These are phyloP conservation scores for Scenedesmus sp. DNA, from an alignment of 163 green algal genomes.

Conservation along the genomic window DNA sequence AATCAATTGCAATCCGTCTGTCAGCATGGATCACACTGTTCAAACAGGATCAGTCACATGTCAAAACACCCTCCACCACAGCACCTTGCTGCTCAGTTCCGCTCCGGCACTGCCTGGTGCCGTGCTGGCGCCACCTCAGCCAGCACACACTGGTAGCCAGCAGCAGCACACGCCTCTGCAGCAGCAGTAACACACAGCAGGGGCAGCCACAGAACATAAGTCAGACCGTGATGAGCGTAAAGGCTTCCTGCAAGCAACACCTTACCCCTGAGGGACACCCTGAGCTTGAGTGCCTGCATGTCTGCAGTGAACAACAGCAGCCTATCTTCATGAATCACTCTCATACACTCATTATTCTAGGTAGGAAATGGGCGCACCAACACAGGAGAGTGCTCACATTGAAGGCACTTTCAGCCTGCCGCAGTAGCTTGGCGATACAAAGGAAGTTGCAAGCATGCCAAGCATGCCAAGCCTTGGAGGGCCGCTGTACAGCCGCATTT, in stretches of 20 bases:
- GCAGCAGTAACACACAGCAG: not conserved
- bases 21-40: too few relatives aligned
- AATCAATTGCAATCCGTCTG: too few relatives aligned
- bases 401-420: too few relatives aligned
- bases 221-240: not conserved
- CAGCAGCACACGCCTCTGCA: constrained; percentile 39
- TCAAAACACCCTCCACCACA: not conserved
- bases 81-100: not conserved
- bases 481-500: too few relatives aligned
- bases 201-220: not conserved
- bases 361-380: too few relatives aligned
- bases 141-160: constrained; percentile 35
- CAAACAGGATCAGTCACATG: too few relatives aligned
- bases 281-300: not conserved
- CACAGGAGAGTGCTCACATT: too few relatives aligned
- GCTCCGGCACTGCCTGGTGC: not conserved
- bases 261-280: not conserved
- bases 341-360: too few relatives aligned
- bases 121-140: constrained; percentile 25
- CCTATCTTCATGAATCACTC: not conserved
- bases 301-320: not conserved
- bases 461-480: too few relatives aligned
- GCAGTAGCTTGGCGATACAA: too few relatives aligned
- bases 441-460: too few relatives aligned
- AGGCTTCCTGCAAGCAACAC: not conserved